phyloP scores from a whole-genome alignment of 2,329 filamentous ascomycete species.

The Seiridium unicorne region DNA sequence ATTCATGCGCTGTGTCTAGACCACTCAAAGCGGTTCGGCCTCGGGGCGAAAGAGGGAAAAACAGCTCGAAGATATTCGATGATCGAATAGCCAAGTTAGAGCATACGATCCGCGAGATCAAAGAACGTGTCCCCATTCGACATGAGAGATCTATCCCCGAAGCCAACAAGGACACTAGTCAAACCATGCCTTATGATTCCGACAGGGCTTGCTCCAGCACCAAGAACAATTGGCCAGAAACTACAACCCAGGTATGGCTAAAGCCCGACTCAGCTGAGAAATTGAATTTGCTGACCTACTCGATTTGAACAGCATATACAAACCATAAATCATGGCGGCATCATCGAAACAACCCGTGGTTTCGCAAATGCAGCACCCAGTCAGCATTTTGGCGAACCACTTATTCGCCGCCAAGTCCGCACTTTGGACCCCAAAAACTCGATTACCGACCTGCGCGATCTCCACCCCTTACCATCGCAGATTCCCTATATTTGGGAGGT shows the following conservation, averaged over 20 bases:
- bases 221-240: background rate
- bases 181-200: background rate
- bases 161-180: background rate
- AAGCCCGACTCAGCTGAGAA: too few species aligned
- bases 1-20: background rate
- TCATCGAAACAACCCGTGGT: too few species aligned
- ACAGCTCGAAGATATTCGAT: background rate
- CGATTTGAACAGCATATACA: too few species aligned
- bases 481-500: slow-evolving; percentile 51
- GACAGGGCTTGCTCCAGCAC: background rate
- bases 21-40: background rate
- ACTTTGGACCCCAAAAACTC: background rate
- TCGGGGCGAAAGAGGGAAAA: background rate
- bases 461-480: slow-evolving; percentile 34
- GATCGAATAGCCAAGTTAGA: background rate
- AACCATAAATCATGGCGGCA: too few species aligned
- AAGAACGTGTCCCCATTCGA: background rate
- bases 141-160: background rate
- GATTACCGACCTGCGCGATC: background rate
- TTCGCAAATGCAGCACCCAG: background rate
- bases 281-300: too few species aligned
- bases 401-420: background rate
- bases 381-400: background rate
- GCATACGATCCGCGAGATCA: background rate
- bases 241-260: background rate